Base-by-base conservation (phyloP, 768 basidiomycete species). In the Mycena crocata region DNA sequence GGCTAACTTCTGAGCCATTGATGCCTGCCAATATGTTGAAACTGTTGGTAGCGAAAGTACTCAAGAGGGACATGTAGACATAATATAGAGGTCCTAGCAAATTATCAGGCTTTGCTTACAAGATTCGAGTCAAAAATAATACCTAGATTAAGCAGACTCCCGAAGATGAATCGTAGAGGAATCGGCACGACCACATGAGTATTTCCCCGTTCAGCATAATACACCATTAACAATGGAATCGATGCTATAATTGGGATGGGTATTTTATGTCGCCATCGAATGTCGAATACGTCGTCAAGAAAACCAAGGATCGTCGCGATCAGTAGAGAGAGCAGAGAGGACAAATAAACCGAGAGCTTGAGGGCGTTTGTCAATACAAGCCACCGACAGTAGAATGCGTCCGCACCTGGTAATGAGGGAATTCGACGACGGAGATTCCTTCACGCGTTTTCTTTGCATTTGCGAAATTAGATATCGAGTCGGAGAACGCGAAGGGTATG, bases 21-120 rank as follows among this genome's bases (percentile, higher is more conserved):
- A 98, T 93, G 12, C 97, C 98, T 14, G 98, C 98, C 21, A 99
- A 90, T 71, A 99, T 99, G 79, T 99, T 99, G 85, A 99, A 98
- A 77, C 93, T 93, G 80, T 99, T 99, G 21, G 97, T 98, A 59
- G 94, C 89, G 78, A 99, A 99, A 0, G 96, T 99, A 34, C 96
- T 98, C 21, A 99, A 83, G 32, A 99, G 80, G 6, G 95, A 89
- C 94, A 99, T 98, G 82, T 99, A 99, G 57, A 96, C 64, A 78
- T 99, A 99, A 79, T 99, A 99, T 5, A 99, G 79, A 0, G 95
- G 94, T 2, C 97, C 97, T 98, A 45, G 40, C 32, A 8, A 21
- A 32, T 40, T 30, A 30, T 56, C 23, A 57, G 31, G 42, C 34
- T 34, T 4, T 10, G 35, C 35, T 14, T 2, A 35, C 37, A 19